A percentile compares a stretch with the other conserved stretches of the same genome.
Conservation (phyloP, 1,284 basidiomycete species). For the Jaminaea rosea region DNA sequence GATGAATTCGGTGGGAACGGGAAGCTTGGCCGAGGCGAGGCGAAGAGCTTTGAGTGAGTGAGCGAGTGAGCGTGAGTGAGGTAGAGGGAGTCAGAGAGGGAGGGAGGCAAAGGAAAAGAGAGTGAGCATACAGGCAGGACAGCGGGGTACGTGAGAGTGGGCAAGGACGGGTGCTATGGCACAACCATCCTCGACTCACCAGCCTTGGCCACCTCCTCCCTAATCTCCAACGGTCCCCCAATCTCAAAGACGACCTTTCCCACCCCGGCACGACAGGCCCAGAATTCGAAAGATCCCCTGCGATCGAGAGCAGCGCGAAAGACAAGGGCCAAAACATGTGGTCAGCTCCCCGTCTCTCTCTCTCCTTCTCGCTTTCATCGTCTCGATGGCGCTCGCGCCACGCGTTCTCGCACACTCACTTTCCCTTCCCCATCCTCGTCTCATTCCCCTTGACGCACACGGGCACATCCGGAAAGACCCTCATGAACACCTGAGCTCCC, state of each 20-base stretch:
- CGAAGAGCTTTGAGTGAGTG: conserved; percentile 71
- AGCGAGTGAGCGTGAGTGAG: neutral
- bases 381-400: no score
- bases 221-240: conserved; percentile 70
- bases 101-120: neutral
- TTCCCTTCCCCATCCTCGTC: conserved; percentile 99
- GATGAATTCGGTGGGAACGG: conserved; percentile 82
- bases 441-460: conserved; percentile 99
- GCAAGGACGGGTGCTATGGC: neutral
- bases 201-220: conserved; percentile 85
- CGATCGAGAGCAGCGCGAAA: no score
- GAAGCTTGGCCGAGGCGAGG: conserved; percentile 80
- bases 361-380: no score
- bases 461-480: conserved; percentile 92
- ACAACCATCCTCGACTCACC: conserved; percentile 53
- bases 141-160: neutral
- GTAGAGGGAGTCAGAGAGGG: neutral
- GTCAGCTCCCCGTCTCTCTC: no score
- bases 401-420: conserved; percentile 92
- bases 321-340: no score
- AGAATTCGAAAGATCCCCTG: neutral
- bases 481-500: conserved; percentile 74
- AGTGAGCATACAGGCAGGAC: neutral
- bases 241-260: conserved; percentile 92
- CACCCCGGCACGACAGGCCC: conserved; percentile 62